These are phyloP conservation scores for Xylaria palmicola DNA, from an alignment of 495 filamentous ascomycete genomes.

Conservation along the genomic window DNA sequence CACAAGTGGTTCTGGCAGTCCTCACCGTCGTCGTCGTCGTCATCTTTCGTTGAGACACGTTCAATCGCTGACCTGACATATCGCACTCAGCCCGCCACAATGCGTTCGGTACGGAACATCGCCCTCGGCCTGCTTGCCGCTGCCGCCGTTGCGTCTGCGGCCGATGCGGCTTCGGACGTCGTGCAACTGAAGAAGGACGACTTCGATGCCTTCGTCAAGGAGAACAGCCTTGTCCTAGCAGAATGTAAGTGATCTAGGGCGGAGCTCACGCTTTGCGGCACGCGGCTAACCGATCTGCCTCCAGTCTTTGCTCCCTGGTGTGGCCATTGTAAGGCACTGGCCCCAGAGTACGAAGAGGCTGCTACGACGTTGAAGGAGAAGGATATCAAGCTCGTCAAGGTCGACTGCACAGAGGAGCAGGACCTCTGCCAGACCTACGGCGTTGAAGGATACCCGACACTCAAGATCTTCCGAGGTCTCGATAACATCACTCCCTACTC, in stretches of 20 bases:
- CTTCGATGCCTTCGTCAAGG: slow-evolving; percentile 80
- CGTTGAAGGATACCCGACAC: slow-evolving; percentile 95
- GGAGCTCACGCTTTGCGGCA: background rate
- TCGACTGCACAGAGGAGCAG: slow-evolving; percentile 94
- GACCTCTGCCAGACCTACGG: slow-evolving; percentile 87
- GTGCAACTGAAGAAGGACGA: slow-evolving; percentile 78
- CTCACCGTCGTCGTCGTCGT: background rate
- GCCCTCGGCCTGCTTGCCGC: slow-evolving; percentile 57
- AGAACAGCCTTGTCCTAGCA: slow-evolving; percentile 77
- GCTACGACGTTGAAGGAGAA: slow-evolving; percentile 94
- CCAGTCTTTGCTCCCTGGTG: slow-evolving; percentile 73
- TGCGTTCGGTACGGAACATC: slow-evolving; percentile 56
- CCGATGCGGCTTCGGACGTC: slow-evolving; percentile 68
- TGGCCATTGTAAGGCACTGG: slow-evolving; percentile 82
- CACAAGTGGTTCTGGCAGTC: background rate
- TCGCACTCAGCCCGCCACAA: slow-evolving; percentile 34
- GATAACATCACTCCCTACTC: slow-evolving; percentile 80
- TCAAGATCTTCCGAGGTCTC: slow-evolving; percentile 97
- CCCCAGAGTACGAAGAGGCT: slow-evolving; percentile 84
- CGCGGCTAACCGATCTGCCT: slow-evolving; percentile 8
- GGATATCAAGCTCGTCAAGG: slow-evolving; percentile 85
- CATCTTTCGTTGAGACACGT: background rate
- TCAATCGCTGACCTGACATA: slow-evolving; percentile 15
- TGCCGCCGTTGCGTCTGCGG: slow-evolving; percentile 59
- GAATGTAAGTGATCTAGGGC: slow-evolving; percentile 59